These are phyloP conservation scores for Penicillium daleae DNA, from an alignment of 495 filamentous ascomycete species.

Conservation along the genomic window DNA sequence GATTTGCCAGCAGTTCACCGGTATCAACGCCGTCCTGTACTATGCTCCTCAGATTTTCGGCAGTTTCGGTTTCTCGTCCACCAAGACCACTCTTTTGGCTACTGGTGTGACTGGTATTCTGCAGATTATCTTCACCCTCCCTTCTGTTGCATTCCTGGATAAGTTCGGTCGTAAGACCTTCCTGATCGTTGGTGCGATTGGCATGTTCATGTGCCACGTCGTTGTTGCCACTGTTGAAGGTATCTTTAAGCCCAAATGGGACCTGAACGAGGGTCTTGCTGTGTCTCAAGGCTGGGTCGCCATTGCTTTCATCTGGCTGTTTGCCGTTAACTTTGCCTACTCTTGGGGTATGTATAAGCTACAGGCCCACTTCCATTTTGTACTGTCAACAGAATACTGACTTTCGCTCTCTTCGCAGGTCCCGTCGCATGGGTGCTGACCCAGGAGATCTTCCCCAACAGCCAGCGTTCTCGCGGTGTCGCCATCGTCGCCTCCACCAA, in stretches of 20 bases:
- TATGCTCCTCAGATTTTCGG: conserved; percentile 52
- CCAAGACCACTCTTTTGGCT: conserved; percentile 62
- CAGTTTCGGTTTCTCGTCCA: conserved; percentile 35
- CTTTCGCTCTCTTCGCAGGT: conserved; percentile 16
- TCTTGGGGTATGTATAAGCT: conserved; percentile 36
- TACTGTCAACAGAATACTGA: background rate
- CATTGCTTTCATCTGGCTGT: conserved; percentile 49
- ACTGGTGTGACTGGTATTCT: conserved; percentile 73
- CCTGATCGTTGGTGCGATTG: conserved; percentile 69
- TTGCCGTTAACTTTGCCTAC: conserved; percentile 47
- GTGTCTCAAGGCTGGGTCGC: conserved; percentile 44
- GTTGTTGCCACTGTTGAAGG: conserved; percentile 46
- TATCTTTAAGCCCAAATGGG: conserved; percentile 39
- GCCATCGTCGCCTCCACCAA: conserved; percentile 44
- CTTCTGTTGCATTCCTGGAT: conserved; percentile 72
- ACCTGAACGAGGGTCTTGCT: conserved; percentile 26
- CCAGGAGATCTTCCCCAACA: conserved; percentile 48
- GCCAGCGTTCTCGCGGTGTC: conserved; percentile 45
- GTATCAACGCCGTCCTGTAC: conserved; percentile 67
- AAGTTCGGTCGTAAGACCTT: conserved; percentile 70
- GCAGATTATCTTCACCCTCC: conserved; percentile 69
- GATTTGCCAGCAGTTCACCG: conserved; percentile 64
- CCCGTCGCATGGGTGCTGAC: conserved; percentile 44
- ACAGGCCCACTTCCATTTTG: background rate
- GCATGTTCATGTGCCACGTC: conserved; percentile 63